A percentile compares a stretch with the other conserved stretches of the same genome.
Evolutionary conservation across 208 protist genomes (phyloP).

Genomic region (Leptomonas seymouri): DNA sequence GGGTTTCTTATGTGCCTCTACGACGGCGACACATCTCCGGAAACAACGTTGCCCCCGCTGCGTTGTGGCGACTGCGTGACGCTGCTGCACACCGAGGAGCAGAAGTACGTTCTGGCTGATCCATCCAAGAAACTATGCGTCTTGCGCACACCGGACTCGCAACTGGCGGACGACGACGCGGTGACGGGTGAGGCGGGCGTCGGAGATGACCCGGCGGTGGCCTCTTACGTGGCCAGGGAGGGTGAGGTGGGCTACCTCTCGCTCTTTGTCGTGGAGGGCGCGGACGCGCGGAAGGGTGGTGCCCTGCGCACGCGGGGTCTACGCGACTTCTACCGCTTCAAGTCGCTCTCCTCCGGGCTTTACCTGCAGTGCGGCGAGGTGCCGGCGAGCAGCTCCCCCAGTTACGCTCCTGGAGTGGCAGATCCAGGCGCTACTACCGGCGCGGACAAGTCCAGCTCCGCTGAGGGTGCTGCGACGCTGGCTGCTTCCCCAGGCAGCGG

Average conservation of each 20-base stretch:
- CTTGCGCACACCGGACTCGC: slow-evolving; percentile 30
- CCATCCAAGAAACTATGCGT: slow-evolving; percentile 28
- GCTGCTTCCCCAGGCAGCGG: background rate
- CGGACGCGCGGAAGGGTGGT: slow-evolving; percentile 48
- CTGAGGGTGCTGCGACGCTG: background rate
- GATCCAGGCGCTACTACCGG: background rate
- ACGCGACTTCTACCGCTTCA: slow-evolving; percentile 41
- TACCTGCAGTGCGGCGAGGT: slow-evolving; percentile 43
- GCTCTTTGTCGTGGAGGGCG: slow-evolving; percentile 54
- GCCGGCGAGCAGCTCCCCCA: slow-evolving; percentile 4
- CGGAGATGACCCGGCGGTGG: slow-evolving; percentile 18
- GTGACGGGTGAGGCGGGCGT: background rate
- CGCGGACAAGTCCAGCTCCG: background rate
- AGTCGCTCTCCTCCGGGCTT: slow-evolving; percentile 44
- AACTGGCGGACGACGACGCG: slow-evolving; percentile 16
- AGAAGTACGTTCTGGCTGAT: slow-evolving; percentile 45
- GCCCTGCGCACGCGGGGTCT: slow-evolving; percentile 34
- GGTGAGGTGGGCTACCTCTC: slow-evolving; percentile 53
- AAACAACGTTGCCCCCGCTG: slow-evolving; percentile 34
- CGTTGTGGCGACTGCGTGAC: slow-evolving; percentile 69
- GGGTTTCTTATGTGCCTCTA: slow-evolving; percentile 59
- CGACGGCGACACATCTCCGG: slow-evolving; percentile 46
- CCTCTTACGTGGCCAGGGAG: slow-evolving; percentile 30
- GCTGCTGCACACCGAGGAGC: slow-evolving; percentile 61
- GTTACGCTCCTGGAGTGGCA: background rate